Evolutionary conservation across 108 stramenopile genomes (phyloP).

Genomic region (Tribonema minus): DNA sequence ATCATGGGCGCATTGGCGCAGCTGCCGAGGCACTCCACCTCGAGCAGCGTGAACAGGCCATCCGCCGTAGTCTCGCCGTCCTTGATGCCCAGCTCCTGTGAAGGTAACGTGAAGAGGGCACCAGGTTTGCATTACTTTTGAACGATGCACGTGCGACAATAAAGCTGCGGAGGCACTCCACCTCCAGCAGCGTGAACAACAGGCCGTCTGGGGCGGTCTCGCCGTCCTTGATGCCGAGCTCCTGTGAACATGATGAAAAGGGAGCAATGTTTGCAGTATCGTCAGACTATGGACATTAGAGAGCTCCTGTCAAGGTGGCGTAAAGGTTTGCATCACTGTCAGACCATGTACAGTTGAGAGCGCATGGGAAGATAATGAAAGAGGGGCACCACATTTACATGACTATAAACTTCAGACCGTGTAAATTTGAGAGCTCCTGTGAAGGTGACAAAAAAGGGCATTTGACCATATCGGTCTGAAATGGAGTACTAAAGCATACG

Average conservation of each 20-base stretch:
- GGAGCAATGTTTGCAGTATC: not conserved
- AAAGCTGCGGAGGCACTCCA: too few relatives aligned
- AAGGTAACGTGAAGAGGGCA: not conserved
- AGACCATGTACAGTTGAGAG: too few relatives aligned
- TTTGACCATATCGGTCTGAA: too few relatives aligned
- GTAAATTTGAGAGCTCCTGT: too few relatives aligned
- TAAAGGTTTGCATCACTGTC: too few relatives aligned
- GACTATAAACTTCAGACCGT: too few relatives aligned
- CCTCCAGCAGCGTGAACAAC: constrained; percentile 96
- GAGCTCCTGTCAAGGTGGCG: not conserved
- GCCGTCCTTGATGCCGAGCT: constrained; percentile 83
- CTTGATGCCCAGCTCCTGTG: constrained; percentile 80
- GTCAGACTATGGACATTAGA: not conserved
- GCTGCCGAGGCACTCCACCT: constrained; percentile 99
- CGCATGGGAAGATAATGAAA: too few relatives aligned
- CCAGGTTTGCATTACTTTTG: not conserved
- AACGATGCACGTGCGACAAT: not conserved
- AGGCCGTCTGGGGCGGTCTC: constrained; percentile 89
- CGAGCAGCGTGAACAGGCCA: constrained; percentile 93
- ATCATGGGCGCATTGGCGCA: constrained; percentile 99
- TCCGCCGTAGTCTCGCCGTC: constrained; percentile 81
- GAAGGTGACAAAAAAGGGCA: too few relatives aligned
- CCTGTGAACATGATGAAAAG: not conserved
- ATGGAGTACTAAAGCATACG: too few relatives aligned
- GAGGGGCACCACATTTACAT: too few relatives aligned